phyloP scores from a whole-genome alignment of 2,329 filamentous ascomycete genomes.

The Claviceps sp. region DNA sequence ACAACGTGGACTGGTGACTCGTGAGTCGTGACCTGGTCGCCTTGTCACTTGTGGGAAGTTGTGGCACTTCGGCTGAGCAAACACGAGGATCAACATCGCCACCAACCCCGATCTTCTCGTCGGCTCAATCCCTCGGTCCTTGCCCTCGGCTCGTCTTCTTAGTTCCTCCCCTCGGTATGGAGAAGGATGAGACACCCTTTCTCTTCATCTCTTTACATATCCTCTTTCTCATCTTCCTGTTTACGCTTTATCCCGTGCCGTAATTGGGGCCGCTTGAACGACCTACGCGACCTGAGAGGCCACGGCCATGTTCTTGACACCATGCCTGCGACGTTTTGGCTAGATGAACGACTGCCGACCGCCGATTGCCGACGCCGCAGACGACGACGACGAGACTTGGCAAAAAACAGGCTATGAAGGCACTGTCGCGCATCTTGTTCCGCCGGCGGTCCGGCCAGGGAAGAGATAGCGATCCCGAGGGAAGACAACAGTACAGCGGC shows the following conservation, averaged over 20 bases:
- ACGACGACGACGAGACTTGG: not conserved
- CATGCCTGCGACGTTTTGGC: not conserved
- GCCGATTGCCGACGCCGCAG: not conserved
- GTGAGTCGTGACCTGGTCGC: no score
- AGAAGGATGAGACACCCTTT: not conserved
- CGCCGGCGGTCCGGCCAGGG: constrained; percentile 14
- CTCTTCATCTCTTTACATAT: no score
- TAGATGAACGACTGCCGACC: not conserved
- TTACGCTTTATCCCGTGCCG: not conserved
- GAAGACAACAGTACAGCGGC: constrained; percentile 4
- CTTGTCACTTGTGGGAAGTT: no score
- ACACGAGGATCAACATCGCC: no score
- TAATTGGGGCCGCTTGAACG: not conserved
- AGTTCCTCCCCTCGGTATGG: not conserved
- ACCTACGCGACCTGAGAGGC: not conserved
- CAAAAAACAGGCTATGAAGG: constrained; percentile 17
- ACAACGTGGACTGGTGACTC: no score
- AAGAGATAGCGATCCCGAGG: constrained; percentile 9
- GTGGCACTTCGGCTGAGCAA: no score
- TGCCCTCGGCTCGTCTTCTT: not conserved
- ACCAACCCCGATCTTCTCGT: no score
- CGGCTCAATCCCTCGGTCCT: no score
- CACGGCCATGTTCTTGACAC: not conserved
- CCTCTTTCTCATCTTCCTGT: not conserved
- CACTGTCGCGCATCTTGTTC: constrained; percentile 22